Evolutionary conservation across 2,329 filamentous ascomycete species (phyloP), one percentile per base, ranked within the genome.

Genomic region (Seiridium unicorne): DNA sequence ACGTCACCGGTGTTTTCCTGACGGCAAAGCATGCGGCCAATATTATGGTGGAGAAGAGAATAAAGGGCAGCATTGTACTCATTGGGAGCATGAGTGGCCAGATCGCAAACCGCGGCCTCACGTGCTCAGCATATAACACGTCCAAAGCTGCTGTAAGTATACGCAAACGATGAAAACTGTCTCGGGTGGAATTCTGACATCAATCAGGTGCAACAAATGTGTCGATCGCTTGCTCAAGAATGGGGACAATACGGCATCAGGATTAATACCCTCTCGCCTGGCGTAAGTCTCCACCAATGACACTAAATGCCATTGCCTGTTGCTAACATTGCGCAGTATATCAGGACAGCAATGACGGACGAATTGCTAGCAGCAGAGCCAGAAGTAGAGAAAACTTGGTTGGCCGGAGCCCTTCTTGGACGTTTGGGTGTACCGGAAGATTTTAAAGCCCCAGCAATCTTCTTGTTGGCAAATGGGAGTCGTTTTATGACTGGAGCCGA

Each of bases 11-110:
- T n/a, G 85, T 83, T 34, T 88, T 87, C 74, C 80, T 88, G 72
- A 90, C 88, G 68, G 88, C 88, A 61, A 88, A 90, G 76, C 87
- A 88, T 60, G 84, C 88, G 34, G 89, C 88, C 56, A 80, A 84
- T 62, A 83, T 88, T 44, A 70, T 84, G 65, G 72, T 76, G n/a
- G 72, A 75, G 53, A 74, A 72, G 51, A 73, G 76, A 6, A 71
- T 67, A 0, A 70, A 73, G 1, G 81, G 80, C 0, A 82, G 77
- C 60, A 81, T 84, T 51, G 78, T 83, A 10, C 76, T 84, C 61
- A 81, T 83, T 60, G 75, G 77, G 3, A 79, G 75, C 54, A 82
- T 83, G 79, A 77, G 74, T 3, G 81, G 80, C 11, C 74, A 78
- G 57, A 76, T 83, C 61, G 79, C 79, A 42, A 82, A 82, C 67